Conservation (phyloP, 495 filamentous ascomycete species). For the Talaromyces wortmannii region DNA sequence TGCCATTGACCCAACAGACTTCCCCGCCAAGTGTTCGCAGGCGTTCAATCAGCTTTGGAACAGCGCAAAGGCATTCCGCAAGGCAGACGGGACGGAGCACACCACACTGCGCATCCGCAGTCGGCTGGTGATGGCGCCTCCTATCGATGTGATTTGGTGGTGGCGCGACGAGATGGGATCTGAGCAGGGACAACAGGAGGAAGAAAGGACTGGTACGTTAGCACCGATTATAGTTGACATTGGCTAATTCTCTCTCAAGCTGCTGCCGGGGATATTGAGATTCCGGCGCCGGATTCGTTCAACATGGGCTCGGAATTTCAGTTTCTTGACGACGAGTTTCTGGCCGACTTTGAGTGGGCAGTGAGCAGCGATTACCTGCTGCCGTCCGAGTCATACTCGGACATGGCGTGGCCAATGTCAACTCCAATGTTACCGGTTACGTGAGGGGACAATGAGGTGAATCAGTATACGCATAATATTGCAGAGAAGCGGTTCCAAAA, state of each 20-base stretch:
- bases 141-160: conserved; percentile 44
- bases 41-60: conserved; percentile 36
- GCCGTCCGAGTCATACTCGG: conserved; percentile 12
- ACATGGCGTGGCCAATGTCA: not conserved
- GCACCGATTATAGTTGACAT: not conserved
- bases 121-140: conserved; percentile 30
- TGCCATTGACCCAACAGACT: conserved; percentile 30
- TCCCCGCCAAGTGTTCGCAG: conserved; percentile 22
- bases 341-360: conserved; percentile 29
- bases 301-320: conserved; percentile 14
- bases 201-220: conserved; percentile 10
- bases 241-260: not conserved
- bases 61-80: conserved; percentile 38
- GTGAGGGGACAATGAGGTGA: not conserved
- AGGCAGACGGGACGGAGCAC: conserved; percentile 29
- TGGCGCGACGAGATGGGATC: conserved; percentile 41
- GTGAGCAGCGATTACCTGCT: conserved; percentile 24
- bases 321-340: conserved; percentile 29
- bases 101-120: conserved; percentile 33
- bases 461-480: no score
- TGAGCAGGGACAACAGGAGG: conserved; percentile 12
- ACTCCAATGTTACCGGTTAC: not conserved
- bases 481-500: not conserved
- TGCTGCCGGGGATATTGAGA: conserved; percentile 7
- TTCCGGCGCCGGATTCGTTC: not conserved